Base-by-base conservation (phyloP, 805 yeast species). In the Metschnikowia koreensis region DNA sequence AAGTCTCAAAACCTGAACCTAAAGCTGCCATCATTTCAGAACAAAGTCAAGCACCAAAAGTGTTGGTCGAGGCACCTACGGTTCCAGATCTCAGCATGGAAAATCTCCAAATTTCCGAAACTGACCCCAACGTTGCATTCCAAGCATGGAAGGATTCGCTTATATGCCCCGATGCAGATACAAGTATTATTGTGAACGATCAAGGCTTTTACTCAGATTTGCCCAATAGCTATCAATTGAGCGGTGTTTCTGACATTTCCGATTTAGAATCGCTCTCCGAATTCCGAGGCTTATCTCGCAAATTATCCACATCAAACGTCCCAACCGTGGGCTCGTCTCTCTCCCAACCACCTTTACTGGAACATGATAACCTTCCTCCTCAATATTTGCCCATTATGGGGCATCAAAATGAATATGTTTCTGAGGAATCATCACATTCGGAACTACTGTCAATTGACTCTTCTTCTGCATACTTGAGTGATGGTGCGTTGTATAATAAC, bases 201-300 rank as follows among this genome's bases (percentile, higher is more conserved):
- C 79, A 74, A 56, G 78, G 77, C 1, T 73, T 74, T 40, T 74
- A 74, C 43, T 55, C 65, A 6, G 70, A 66, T 39, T 48, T 48
- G 54, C 58, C 60, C 13, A 65, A 54, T 2, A 47, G 41, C 28
- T 43, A 48, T 15, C 51, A 46, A 36, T 39, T 47, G 12, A 53
- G 56, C 12, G 60, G 54, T 16, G 56, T 51, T 1, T 47, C 62
- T 15, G 73, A 68, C 37, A 44, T 64, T 2, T 68, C 74, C 1
- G 77, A 73, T 44, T 51, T 65, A 8, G 77, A 73, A 12, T 66
- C 71, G 1, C 33, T 60, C 13, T 42, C 51, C 10, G 60, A 55
- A 6, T 40, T 44, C 5, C 26, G 46, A 28, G 28, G 22, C 7
- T 31, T 38, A 6, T 46, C 50, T 1, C 42, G 48, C 2, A 37